Base-by-base conservation (phyloP, 2,329 filamentous ascomycete species). In the Sphaerulina vaccinii region DNA sequence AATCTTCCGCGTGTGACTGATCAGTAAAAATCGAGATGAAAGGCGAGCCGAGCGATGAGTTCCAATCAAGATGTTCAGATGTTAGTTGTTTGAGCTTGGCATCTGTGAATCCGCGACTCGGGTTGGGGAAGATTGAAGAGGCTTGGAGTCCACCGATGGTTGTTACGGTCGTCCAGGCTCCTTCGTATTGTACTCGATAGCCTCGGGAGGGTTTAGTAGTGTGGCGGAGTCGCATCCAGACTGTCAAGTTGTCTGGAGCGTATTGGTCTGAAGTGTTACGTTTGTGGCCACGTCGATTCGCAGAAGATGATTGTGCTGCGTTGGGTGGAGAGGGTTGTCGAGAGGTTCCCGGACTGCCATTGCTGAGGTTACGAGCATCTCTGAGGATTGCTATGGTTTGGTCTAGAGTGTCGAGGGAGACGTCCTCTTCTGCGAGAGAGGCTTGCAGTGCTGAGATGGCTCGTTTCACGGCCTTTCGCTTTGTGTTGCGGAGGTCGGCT, bases 171-270 rank as follows among this genome's bases (percentile, higher is more conserved):
- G 40, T 50, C 47, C 48, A 44, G 3, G 52, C 52, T 16, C 48
- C 46, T 32, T 42, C 39, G 15, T 49, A 50, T 27, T 54, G 52
- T 10, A 54, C 52, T 11, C 52, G 46, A 36, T 54, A 51, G 40
- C 46, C 52, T n/a, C 41, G 37, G 1, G 27, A 22, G 21, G 52
- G 52, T 36, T 50, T 54, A 36, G 16, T 38, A 29, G 46, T 46
- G 37, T 54, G 52, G 19, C 52, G 40, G 13, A 54, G 42, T 21
- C 52, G 46, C 52, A 54, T 54, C 52, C 52, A 54, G 36, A 54
- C 42, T 11, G 52, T 50, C 5, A 50, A 47, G 22, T 48, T 40
- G 33, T 11, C 11, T 9, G 11, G n/a, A 8, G 46, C 48, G 19
- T 54, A 46, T 8, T 44, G 46, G 5, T 50, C 52, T 22, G 41